phyloP scores from a whole-genome alignment of 1,284 basidiomycete species.

The Chondrostereum purpureum region DNA sequence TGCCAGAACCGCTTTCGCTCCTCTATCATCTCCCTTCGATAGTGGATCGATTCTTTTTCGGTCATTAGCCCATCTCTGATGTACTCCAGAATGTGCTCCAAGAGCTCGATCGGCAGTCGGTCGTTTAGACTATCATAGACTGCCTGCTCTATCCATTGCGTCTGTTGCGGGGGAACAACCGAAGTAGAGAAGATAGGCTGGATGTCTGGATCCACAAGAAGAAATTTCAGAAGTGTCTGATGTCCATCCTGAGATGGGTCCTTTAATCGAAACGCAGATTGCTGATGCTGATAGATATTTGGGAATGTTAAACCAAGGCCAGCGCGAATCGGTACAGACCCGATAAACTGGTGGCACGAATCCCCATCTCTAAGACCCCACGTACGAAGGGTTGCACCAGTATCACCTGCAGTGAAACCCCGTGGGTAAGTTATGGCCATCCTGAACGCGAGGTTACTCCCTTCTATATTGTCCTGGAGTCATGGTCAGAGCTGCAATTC shows the following conservation, averaged over 20 bases:
- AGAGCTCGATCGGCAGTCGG: constrained; percentile 35
- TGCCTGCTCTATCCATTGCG: constrained; percentile 32
- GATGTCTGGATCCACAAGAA: constrained; percentile 43
- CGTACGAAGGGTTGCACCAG: constrained; percentile 36
- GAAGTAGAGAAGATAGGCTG: constrained; percentile 32
- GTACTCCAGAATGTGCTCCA: constrained; percentile 32
- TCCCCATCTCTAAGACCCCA: constrained; percentile 43
- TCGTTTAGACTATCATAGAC: constrained; percentile 26
- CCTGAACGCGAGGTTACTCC: constrained; percentile 33
- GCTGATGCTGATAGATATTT: constrained; percentile 46
- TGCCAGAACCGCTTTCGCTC: constrained; percentile 30
- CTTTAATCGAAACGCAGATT: constrained; percentile 27
- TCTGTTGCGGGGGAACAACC: constrained; percentile 39
- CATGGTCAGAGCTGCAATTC: neutral
- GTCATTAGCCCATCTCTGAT: constrained; percentile 31
- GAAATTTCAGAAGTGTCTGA: constrained; percentile 32
- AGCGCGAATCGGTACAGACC: constrained; percentile 27
- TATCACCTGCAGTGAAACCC: constrained; percentile 34
- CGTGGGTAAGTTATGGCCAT: constrained; percentile 42
- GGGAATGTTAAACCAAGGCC: constrained; percentile 41
- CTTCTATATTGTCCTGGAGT: constrained; percentile 34
- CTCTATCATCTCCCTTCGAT: constrained; percentile 24
- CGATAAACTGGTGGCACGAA: constrained; percentile 40
- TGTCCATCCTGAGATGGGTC: constrained; percentile 31
- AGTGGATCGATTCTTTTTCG: constrained; percentile 29